Conservation (phyloP, 2,329 filamentous ascomycete genomes). For the Blastomyces emzantsi region DNA sequence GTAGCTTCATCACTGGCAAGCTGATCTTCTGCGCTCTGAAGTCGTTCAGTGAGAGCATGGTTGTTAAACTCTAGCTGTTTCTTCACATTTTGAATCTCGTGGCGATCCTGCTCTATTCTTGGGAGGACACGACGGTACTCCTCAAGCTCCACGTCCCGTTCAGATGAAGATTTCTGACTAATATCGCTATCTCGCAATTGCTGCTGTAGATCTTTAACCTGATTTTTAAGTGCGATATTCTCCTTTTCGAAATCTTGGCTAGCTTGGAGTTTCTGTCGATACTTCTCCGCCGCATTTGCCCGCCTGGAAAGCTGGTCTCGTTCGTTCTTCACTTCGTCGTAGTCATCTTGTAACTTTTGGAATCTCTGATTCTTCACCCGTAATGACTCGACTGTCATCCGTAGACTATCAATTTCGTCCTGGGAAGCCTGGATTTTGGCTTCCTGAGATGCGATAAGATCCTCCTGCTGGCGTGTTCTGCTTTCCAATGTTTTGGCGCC, state of each 20-base stretch:
- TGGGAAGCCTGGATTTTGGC: constrained; percentile 50
- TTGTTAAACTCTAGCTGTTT: constrained; percentile 43
- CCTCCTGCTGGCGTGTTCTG: constrained; percentile 52
- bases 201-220: constrained; percentile 40
- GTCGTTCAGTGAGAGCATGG: constrained; percentile 37
- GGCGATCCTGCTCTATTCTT: constrained; percentile 41
- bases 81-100: constrained; percentile 41
- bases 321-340: constrained; percentile 42
- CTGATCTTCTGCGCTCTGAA: constrained; percentile 37
- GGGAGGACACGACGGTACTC: constrained; percentile 40
- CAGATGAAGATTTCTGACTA: constrained; percentile 32
- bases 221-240: constrained; percentile 38
- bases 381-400: constrained; percentile 37
- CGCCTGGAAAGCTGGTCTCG: constrained; percentile 39
- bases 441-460: constrained; percentile 63
- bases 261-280: constrained; percentile 41
- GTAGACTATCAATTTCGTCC: constrained; percentile 37
- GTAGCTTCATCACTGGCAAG: constrained; percentile 34
- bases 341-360: constrained; percentile 42
- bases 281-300: constrained; percentile 43
- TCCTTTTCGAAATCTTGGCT: constrained; percentile 43
- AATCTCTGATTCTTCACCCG: constrained; percentile 38
- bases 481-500: constrained; percentile 35
- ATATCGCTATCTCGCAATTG: constrained; percentile 40
- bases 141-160: constrained; percentile 35